Percentiles rank a stretch among this genome's conserved stretches.
Conservation (phyloP, 306 rosid species). For the Calophaca sinica region DNA sequence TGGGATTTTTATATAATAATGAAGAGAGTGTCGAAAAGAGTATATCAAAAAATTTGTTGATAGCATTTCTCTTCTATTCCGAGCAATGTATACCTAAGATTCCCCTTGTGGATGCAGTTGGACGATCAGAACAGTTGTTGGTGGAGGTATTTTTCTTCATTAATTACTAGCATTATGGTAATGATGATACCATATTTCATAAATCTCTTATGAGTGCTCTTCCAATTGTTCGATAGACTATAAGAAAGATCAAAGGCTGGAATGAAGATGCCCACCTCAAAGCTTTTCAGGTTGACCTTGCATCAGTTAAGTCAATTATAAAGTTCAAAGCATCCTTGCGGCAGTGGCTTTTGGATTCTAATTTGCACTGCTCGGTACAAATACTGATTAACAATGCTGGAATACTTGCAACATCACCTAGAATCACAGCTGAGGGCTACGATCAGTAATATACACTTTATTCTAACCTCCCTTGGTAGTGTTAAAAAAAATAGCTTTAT, state of each 20-base stretch:
- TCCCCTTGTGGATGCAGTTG: conserved; percentile 71
- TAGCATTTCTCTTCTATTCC: conserved; percentile 23
- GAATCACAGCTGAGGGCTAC: conserved; percentile 76
- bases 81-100: conserved; percentile 40
- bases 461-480: conserved; percentile 22
- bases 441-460: conserved; percentile 69
- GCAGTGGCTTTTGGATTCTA: conserved; percentile 77
- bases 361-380: conserved; percentile 83
- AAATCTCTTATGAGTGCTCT: conserved; percentile 28
- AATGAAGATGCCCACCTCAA: conserved; percentile 67
- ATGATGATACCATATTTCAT: conserved; percentile 8
- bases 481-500: conserved; percentile 20
- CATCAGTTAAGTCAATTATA: conserved; percentile 65
- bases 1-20: not conserved
- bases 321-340: conserved; percentile 64
- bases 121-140: conserved; percentile 69
- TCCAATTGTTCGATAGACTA: conserved; percentile 57
- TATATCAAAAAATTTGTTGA: not conserved
- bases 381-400: conserved; percentile 90
- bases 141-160: conserved; percentile 58
- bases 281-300: conserved; percentile 75
- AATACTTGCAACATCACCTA: conserved; percentile 79
- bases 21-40: not conserved
- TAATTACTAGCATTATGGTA: conserved; percentile 6
- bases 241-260: conserved; percentile 63